Conservation (phyloP, 2,329 filamentous ascomycete genomes). For the Calonectria hongkongensis region DNA sequence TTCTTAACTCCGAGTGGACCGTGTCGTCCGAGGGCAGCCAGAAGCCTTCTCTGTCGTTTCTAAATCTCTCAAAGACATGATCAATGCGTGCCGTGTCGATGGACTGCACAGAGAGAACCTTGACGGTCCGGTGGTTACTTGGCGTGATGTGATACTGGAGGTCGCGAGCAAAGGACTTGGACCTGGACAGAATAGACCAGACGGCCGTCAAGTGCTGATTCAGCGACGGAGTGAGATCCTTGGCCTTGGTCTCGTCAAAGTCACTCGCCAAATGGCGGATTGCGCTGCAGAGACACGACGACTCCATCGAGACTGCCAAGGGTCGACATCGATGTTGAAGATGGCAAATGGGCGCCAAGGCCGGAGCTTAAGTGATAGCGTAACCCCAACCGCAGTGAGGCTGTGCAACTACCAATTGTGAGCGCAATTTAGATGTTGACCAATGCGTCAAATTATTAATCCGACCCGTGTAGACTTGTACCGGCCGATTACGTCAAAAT, state of each 20-base stretch:
- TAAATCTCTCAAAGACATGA: conserved; percentile 41
- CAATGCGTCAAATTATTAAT: conserved; percentile 23
- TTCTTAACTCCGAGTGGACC: conserved; percentile 52
- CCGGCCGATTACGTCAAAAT: conserved; percentile 14
- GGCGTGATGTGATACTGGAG: conserved; percentile 57
- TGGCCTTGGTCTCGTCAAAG: conserved; percentile 50
- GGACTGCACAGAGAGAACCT: conserved; percentile 51
- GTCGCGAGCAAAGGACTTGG: conserved; percentile 54
- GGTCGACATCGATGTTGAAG: conserved; percentile 11
- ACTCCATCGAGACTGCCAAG: conserved; percentile 32
- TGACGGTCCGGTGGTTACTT: conserved; percentile 57
- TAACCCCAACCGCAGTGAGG: conserved; percentile 14
- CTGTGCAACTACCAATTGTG: conserved; percentile 17
- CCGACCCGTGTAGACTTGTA: conserved; percentile 16
- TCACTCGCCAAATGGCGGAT: conserved; percentile 49
- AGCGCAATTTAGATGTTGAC: conserved; percentile 19
- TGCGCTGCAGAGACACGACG: conserved; percentile 52
- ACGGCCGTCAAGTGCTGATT: conserved; percentile 54
- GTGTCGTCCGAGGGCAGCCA: conserved; percentile 48
- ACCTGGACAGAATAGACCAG: conserved; percentile 53
- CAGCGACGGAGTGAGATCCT: conserved; percentile 48
- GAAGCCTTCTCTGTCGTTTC: conserved; percentile 47
- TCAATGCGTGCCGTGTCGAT: conserved; percentile 45
- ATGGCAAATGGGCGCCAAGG: conserved; percentile 21
- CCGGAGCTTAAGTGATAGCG: conserved; percentile 23